Evolutionary conservation across 2,329 filamentous ascomycete species (phyloP).

Genomic region (Piedraia hortae): DNA sequence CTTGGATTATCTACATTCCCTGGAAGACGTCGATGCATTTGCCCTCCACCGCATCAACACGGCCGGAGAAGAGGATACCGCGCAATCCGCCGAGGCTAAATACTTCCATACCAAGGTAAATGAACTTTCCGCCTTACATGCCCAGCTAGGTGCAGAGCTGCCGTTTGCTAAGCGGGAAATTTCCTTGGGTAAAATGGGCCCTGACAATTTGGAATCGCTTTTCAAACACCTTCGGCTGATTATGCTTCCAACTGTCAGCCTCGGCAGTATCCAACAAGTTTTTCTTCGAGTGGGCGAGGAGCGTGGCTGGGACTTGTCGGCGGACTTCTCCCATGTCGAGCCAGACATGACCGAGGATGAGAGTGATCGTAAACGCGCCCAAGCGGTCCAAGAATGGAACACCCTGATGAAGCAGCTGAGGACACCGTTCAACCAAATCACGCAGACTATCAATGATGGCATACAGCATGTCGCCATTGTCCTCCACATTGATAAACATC

Average conservation of each 20-base stretch:
- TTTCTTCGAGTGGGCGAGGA: constrained; percentile 31
- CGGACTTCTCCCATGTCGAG: too few relatives aligned
- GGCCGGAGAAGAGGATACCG: constrained; percentile 10
- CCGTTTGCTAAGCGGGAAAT: constrained; percentile 46
- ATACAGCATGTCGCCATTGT: constrained; percentile 32
- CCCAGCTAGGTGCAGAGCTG: constrained; percentile 39
- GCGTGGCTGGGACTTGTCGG: constrained; percentile 1
- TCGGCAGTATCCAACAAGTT: constrained; percentile 47
- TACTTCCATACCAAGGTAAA: constrained; percentile 8
- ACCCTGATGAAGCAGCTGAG: constrained; percentile 42
- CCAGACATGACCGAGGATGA: constrained; percentile 2
- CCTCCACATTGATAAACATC: constrained; percentile 22
- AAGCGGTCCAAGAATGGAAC: constrained; percentile 24
- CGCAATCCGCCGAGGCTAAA: constrained; percentile 29
- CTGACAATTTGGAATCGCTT: constrained; percentile 34
- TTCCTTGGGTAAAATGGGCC: constrained; percentile 38
- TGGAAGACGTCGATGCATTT: too few relatives aligned
- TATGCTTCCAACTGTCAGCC: constrained; percentile 37
- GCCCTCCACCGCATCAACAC: constrained; percentile 9
- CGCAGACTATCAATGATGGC: constrained; percentile 34
- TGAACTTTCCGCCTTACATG: constrained; percentile 28
- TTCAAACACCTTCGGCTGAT: constrained; percentile 32
- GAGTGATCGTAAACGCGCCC: constrained; percentile 4
- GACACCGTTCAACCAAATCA: constrained; percentile 35
- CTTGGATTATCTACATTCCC: too few relatives aligned